Evolutionary conservation across 495 filamentous ascomycete genomes (phyloP).

Genomic region (Hypoxylon intermedium): DNA sequence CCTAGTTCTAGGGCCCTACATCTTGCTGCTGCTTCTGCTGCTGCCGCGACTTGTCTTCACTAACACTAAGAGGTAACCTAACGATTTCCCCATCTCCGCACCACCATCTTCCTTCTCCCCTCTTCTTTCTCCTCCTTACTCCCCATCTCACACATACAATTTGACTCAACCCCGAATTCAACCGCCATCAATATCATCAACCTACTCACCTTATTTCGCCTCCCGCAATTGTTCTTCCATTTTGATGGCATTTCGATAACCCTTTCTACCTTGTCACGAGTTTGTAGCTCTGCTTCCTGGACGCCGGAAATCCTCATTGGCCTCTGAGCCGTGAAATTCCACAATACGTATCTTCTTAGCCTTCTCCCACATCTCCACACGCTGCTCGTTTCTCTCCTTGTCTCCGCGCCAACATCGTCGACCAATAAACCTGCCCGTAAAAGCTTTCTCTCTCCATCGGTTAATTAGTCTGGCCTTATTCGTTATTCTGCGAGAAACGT

Average conservation of each 20-base stretch:
- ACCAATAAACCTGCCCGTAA: slow-evolving; percentile 32
- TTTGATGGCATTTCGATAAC: not conserved
- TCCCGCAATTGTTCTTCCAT: not conserved
- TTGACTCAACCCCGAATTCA: slow-evolving; percentile 37
- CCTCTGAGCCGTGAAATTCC: slow-evolving; percentile 12
- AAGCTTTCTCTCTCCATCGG: slow-evolving; percentile 10
- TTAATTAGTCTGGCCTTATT: slow-evolving; percentile 22
- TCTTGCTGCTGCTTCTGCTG: too few relatives aligned
- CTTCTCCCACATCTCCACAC: slow-evolving; percentile 35
- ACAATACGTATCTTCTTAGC: slow-evolving; percentile 21
- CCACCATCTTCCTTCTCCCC: slow-evolving; percentile 27
- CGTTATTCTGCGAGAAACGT: slow-evolving; percentile 21
- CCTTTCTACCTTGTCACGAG: not conserved
- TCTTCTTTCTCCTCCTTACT: slow-evolving; percentile 32
- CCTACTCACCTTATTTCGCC: slow-evolving; percentile 3
- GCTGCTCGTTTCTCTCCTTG: slow-evolving; percentile 25
- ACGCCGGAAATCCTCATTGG: not conserved
- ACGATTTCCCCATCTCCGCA: slow-evolving; percentile 42
- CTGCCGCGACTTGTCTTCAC: slow-evolving; percentile 6
- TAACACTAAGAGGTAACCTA: slow-evolving; percentile 14
- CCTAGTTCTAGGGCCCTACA: not conserved
- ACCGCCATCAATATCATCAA: slow-evolving; percentile 26
- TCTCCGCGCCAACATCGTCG: slow-evolving; percentile 26
- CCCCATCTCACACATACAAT: slow-evolving; percentile 33
- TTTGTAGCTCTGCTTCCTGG: not conserved